Percentiles rank a stretch among this genome's conserved stretches.
Conservation (phyloP, 768 basidiomycete species). For the Cubamyces sp. region DNA sequence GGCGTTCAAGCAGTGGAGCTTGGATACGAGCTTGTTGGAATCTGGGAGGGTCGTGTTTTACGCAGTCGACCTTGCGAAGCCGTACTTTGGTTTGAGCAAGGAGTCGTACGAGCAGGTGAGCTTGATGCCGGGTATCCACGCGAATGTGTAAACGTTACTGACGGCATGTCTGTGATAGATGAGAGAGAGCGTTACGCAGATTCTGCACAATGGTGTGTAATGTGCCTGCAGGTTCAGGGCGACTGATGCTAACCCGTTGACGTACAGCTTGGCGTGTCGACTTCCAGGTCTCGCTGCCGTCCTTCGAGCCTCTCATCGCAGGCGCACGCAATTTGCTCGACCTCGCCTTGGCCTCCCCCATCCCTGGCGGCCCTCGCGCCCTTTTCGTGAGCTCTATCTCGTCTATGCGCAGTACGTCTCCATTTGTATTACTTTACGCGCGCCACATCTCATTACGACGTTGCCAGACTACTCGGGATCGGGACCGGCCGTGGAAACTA, state of each 20-base stretch:
- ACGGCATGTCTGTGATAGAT: conserved; percentile 9
- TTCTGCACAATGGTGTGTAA: conserved; percentile 33
- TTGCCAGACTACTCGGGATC: conserved; percentile 13
- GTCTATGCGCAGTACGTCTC: conserved; percentile 17
- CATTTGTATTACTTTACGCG: conserved; percentile 28
- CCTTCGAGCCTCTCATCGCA: conserved; percentile 43
- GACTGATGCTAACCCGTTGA: background rate
- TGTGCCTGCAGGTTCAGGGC: background rate
- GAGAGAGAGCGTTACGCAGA: conserved; percentile 15
- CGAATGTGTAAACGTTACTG: too few relatives aligned
- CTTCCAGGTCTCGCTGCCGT: conserved; percentile 43
- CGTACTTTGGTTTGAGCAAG: conserved; percentile 24
- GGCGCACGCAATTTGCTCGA: conserved; percentile 28
- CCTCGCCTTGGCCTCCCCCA: conserved; percentile 18
- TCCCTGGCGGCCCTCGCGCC: conserved; percentile 31
- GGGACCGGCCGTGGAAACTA: conserved; percentile 5
- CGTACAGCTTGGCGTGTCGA: conserved; percentile 43
- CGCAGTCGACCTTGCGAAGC: conserved; percentile 25
- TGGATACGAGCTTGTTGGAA: conserved; percentile 17
- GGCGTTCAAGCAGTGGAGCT: conserved; percentile 24
- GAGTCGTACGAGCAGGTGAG: conserved; percentile 25
- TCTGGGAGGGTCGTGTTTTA: conserved; percentile 24
- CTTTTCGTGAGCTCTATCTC: conserved; percentile 27
- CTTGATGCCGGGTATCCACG: background rate
- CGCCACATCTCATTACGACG: background rate